phyloP scores from a whole-genome alignment of 176 grass and related monocot species.

The Oryza punctata region DNA sequence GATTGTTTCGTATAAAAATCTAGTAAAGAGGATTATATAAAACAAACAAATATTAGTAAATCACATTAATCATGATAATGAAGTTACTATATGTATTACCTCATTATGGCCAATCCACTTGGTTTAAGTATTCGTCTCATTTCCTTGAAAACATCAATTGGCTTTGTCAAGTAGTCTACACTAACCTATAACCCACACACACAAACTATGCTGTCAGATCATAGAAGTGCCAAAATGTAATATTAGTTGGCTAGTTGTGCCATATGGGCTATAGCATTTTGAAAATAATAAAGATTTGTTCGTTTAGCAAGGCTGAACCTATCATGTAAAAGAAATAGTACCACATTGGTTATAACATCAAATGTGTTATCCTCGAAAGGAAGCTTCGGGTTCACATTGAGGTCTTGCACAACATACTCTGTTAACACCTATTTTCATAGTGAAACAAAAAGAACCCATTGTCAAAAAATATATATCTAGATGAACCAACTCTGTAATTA shows the following conservation, averaged over 20 bases:
- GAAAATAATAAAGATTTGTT: not conserved
- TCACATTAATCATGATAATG: not conserved
- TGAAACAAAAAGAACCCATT: not conserved
- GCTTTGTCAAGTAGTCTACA: conserved; percentile 92
- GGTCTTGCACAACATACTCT: conserved; percentile 91
- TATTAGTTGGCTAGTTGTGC: not conserved
- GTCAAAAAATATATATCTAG: conserved; percentile 6
- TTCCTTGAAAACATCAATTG: conserved; percentile 94
- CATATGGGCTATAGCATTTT: not conserved
- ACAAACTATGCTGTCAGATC: not conserved
- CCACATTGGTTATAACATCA: conserved; percentile 96
- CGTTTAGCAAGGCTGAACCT: not conserved
- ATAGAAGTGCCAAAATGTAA: not conserved
- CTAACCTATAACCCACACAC: conserved; percentile 67
- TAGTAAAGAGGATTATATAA: not conserved
- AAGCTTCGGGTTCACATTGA: conserved; percentile 85
- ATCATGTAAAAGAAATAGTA: conserved; percentile 33
- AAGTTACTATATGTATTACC: conserved; percentile 43
- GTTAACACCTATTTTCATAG: conserved; percentile 67
- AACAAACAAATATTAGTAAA: not conserved
- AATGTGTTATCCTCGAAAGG: conserved; percentile 84
- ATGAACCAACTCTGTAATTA: not conserved
- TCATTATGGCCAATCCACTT: conserved; percentile 87
- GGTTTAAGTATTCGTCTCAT: conserved; percentile 93
- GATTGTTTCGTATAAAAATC: not conserved